phyloP scores from a whole-genome alignment of 129 eudicot species.

The Saposhnikovia divaricata region DNA sequence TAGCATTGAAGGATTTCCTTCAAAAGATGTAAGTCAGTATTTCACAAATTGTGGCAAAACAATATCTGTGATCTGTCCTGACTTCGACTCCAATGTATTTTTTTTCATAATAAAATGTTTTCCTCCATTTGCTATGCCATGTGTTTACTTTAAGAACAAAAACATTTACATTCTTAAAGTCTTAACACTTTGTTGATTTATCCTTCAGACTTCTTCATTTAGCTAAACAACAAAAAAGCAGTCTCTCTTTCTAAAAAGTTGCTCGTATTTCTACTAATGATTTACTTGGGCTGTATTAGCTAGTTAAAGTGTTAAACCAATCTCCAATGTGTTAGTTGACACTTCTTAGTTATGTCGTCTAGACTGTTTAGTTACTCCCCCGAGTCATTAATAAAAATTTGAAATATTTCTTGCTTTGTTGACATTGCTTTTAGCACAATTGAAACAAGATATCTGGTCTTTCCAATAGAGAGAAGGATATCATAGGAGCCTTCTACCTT shows the following conservation, averaged over 20 bases:
- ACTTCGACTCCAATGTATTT: not conserved
- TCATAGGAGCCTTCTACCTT: not conserved
- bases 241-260: not conserved
- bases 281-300: not conserved
- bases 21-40: slow-evolving; percentile 74
- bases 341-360: not conserved
- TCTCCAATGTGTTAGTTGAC: not conserved
- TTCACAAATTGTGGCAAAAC: not conserved
- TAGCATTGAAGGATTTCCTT: slow-evolving; percentile 65
- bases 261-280: not conserved
- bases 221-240: not conserved
- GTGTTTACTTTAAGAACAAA: not conserved
- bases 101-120: not conserved
- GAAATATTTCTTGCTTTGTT: not conserved
- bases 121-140: not conserved
- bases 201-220: not conserved
- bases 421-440: not conserved
- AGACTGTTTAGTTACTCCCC: not conserved
- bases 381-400: not conserved
- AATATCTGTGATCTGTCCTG: not conserved
- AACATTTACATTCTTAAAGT: not conserved
- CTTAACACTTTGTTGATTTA: not conserved
- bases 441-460: not conserved
- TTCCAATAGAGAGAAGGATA: not conserved
- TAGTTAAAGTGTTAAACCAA: not conserved